Conservation (phyloP, 345 rosid genomes). For the Aquilaria yunnanensis region DNA sequence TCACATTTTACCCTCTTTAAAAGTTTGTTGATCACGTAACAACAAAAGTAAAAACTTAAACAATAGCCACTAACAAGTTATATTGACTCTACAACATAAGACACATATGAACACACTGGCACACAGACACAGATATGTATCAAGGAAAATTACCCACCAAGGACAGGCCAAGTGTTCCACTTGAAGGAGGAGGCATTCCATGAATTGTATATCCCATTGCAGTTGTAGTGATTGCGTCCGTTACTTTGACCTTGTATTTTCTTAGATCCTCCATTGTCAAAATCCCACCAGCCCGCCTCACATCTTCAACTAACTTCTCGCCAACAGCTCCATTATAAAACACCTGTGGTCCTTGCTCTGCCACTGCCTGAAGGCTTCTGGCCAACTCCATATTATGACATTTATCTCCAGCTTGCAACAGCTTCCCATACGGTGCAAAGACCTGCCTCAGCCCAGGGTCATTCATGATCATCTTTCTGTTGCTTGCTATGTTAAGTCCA, state of each 20-base stretch:
- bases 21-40: no score
- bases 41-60: no score
- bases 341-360: constrained; percentile 67
- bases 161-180: constrained; percentile 71
- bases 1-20: no score
- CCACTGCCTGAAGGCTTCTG: constrained; percentile 45
- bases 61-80: no score
- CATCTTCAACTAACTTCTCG: constrained; percentile 65
- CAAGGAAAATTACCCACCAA: constrained; percentile 36
- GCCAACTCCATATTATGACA: constrained; percentile 62
- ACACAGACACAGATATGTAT: no score
- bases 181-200: constrained; percentile 94
- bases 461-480: constrained; percentile 23
- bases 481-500: constrained; percentile 24
- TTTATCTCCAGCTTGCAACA: constrained; percentile 53
- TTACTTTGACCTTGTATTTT: constrained; percentile 60
- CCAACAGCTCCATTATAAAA: constrained; percentile 72
- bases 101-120: no score
- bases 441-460: constrained; percentile 61
- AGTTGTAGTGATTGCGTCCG: constrained; percentile 46
- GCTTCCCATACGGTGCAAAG: constrained; percentile 60
- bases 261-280: constrained; percentile 77
- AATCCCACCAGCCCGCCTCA: constrained; percentile 69
- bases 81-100: no score
- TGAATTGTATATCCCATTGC: constrained; percentile 58